Conservation (phyloP, 805 yeast genomes). For the Debaryomyces castellii region DNA sequence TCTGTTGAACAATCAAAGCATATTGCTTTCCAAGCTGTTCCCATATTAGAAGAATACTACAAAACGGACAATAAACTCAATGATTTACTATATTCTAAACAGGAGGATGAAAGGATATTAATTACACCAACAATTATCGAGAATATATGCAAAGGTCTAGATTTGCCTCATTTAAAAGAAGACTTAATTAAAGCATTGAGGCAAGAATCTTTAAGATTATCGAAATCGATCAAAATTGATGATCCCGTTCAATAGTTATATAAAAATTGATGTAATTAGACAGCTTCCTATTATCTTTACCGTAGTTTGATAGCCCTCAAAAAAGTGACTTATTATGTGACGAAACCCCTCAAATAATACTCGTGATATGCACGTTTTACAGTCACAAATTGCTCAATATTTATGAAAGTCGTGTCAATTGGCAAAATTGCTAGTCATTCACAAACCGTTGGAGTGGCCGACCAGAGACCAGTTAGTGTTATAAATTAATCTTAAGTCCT, state of each 20-base stretch:
- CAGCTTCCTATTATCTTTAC: background rate
- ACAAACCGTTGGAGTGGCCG: background rate
- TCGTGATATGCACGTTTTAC: background rate
- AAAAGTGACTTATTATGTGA: background rate
- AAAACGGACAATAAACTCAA: constrained; percentile 7
- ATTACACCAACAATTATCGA: constrained; percentile 48
- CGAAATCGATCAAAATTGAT: constrained; percentile 13
- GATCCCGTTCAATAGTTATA: constrained; percentile 14
- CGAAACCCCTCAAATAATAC: background rate
- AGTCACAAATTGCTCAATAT: background rate
- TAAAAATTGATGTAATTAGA: background rate
- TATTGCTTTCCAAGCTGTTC: constrained; percentile 15
- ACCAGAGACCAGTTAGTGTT: background rate
- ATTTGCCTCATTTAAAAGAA: constrained; percentile 42
- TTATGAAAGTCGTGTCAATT: background rate
- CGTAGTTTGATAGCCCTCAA: background rate
- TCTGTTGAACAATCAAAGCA: constrained; percentile 19
- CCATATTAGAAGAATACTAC: constrained; percentile 18
- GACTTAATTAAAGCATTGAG: constrained; percentile 50
- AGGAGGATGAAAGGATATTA: constrained; percentile 36
- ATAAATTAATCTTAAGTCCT: constrained; percentile 1
- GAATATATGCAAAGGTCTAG: constrained; percentile 42
- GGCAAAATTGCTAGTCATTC: background rate
- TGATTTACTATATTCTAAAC: constrained; percentile 10
- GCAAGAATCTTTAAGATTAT: constrained; percentile 47